Base-by-base conservation (phyloP, 2,329 filamentous ascomycete species). In the Ophioceras dolichostomum region DNA sequence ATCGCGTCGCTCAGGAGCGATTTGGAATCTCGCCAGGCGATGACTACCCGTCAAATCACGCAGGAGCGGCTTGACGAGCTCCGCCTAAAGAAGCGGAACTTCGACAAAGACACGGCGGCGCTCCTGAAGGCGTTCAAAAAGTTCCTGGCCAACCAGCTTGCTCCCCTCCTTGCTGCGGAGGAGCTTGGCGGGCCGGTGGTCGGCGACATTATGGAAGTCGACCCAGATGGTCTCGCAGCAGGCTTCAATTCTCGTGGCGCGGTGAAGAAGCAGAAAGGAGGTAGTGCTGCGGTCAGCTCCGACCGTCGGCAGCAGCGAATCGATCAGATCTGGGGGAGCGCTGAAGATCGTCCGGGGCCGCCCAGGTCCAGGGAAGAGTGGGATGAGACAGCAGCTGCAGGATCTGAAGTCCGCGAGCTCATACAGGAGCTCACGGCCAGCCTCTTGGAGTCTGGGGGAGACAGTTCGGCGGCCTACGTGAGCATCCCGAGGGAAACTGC, bases 151-250 rank as follows among this genome's bases (percentile, higher is more conserved):
- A 62, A 74, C 31, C 70, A 75, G 29, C 67, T 94, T 1, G 81
- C 82, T 1, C 60, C 72, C 3, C 83, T 89, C 75, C 65, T 94
- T 31, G 85, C 84, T 6, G 83, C 83, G 1, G 86, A 93, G 59
- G 83, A 87, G 50, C 67, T 88, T 1, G 86, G 86, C 7, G 85
- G 86, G 0, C 85, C 86, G 0, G 79, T 87, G 10, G 83, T 88
- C 1, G 83, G 86, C 4, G 80, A 85, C 45, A 65, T 79, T 47
- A 66, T 81, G 50, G 75, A 82, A 54, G 50, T 83, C 17, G 59
- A 77, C 63, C 47, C 70, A 8, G 70, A 80, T 32, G 71, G 70
- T 44, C 57, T 79, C 5, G 68, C 65, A 5, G 69, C 67, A 8
- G 75, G 73, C 2, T 79, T 79, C 53, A 78, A 65, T 45, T 57